phyloP scores from a whole-genome alignment of 2,329 filamentous ascomycete species.

The Colletotrichum graminicola region DNA sequence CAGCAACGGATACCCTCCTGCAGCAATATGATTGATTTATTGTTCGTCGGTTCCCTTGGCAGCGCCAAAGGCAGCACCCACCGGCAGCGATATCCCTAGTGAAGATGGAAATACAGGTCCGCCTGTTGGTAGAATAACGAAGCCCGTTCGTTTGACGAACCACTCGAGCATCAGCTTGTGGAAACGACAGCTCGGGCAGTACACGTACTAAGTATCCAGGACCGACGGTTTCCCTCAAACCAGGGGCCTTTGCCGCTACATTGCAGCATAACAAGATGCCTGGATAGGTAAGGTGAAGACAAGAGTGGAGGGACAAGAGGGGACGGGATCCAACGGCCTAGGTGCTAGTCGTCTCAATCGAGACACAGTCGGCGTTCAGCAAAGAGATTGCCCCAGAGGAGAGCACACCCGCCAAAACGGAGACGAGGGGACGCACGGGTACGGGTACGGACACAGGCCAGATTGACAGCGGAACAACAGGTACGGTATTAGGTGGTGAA shows the following conservation, averaged over 20 bases:
- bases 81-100: conserved; percentile 16
- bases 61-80: conserved; percentile 21
- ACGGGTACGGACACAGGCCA: conserved; percentile 4
- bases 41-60: conserved; percentile 28
- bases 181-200: conserved; percentile 16
- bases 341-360: conserved; percentile 19
- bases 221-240: conserved; percentile 7
- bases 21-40: conserved; percentile 1
- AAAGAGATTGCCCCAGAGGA: conserved; percentile 28
- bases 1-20: neutral
- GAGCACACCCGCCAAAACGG: conserved; percentile 7
- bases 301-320: neutral
- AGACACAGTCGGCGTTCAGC: conserved; percentile 17
- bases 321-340: conserved; percentile 10
- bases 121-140: neutral
- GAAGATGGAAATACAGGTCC: conserved; percentile 19
- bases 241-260: conserved; percentile 3
- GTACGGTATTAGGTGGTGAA: neutral
- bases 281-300: conserved; percentile 11
- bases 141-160: conserved; percentile 1
- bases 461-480: conserved; percentile 1
- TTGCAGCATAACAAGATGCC: conserved; percentile 10
- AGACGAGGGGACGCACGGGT: neutral
- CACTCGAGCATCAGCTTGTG: conserved; percentile 3
- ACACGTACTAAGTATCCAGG: neutral